Percentiles rank a stretch among this genome's conserved stretches.
These are phyloP conservation scores for Lactarius quietus DNA, from an alignment of 768 basidiomycete genomes.

Conservation along the genomic window DNA sequence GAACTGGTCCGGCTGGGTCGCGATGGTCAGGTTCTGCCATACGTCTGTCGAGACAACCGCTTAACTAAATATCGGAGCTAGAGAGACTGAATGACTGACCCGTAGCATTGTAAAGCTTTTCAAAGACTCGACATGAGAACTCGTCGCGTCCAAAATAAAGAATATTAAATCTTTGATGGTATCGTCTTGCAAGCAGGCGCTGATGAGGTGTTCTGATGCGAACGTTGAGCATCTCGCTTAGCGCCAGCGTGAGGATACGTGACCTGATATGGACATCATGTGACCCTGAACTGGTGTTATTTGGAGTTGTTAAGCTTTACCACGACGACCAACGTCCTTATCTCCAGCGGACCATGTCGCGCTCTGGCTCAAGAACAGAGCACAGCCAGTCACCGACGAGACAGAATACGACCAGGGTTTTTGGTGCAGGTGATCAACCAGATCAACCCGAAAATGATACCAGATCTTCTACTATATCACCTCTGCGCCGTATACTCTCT, in stretches of 20 bases:
- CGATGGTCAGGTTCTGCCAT: constrained; percentile 65
- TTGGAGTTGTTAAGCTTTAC: neutral
- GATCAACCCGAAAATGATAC: constrained; percentile 2
- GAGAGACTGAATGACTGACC: constrained; percentile 42
- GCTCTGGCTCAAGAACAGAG: constrained; percentile 15
- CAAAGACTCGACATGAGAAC: constrained; percentile 76
- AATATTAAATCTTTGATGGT: constrained; percentile 53
- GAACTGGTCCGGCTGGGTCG: constrained; percentile 66
- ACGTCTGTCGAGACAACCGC: constrained; percentile 50
- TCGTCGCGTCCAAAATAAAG: constrained; percentile 87
- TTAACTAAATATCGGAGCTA: neutral
- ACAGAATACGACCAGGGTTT: constrained; percentile 10
- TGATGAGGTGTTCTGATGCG: neutral
- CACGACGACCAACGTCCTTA: neutral
- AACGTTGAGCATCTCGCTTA: neutral
- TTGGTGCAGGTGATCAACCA: constrained; percentile 12
- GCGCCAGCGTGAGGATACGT: neutral
- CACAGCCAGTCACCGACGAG: constrained; percentile 3
- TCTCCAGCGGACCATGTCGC: constrained; percentile 7
- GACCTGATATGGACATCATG: constrained; percentile 3
- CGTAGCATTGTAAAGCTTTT: constrained; percentile 54
- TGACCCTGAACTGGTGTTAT: constrained; percentile 10
- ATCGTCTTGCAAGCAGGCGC: constrained; percentile 2
- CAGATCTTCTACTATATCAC: constrained; percentile 8
- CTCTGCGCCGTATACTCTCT: constrained; percentile 19